Evolutionary conservation across 139 green algal species (phyloP), one percentile per base, ranked within the genome.

Genomic region (Chlamydomonas asymmetrica): DNA sequence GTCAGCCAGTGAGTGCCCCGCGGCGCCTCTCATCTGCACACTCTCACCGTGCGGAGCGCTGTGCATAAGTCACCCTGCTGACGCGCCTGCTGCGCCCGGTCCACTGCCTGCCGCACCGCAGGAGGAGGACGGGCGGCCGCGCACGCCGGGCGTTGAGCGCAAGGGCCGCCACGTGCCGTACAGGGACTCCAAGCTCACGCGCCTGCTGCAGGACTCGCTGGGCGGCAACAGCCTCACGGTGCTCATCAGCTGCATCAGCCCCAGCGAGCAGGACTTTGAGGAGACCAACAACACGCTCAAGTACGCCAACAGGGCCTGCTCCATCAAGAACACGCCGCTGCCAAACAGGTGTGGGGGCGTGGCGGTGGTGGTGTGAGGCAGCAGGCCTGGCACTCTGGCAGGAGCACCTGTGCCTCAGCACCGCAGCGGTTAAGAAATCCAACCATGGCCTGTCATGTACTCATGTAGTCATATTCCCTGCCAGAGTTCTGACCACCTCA

Each of bases 281-380:
- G 89, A 94, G 80, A 93, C 88, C 18, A 86, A 88, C 81, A 91
- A 89, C 83, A 94, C 89, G 4, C 84, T 94, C 27, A 91, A 92
- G 78, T 85, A 85, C 40, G 74, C 74, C 9, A 85, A 85, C 66
- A 71, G 84, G n/a, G 84, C 85, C 1, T 90, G 85, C 71, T 59
- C 66, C 52, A 90, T 91, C 74, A 88, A 89, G 75, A 92, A 92
- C 82, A 78, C 71, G 34, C 84, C 87, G 20, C 73, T 92, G 62
- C 75, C 82, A 6, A 90, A 85, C 78, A 83, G 83, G 70, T 76
- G 59, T 31, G 57, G 16, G 31, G 1, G 0, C 1, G 25, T 9
- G 25, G 25, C n/a, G n/a, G n/a, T n/a, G n/a, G n/a, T n/a, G n/a
- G n/a, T n/a, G n/a, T n/a, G n/a, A n/a, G n/a, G n/a, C n/a, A n/a